These are phyloP conservation scores for Cladorrhinum samala DNA, from an alignment of 495 filamentous ascomycete genomes.

Conservation along the genomic window DNA sequence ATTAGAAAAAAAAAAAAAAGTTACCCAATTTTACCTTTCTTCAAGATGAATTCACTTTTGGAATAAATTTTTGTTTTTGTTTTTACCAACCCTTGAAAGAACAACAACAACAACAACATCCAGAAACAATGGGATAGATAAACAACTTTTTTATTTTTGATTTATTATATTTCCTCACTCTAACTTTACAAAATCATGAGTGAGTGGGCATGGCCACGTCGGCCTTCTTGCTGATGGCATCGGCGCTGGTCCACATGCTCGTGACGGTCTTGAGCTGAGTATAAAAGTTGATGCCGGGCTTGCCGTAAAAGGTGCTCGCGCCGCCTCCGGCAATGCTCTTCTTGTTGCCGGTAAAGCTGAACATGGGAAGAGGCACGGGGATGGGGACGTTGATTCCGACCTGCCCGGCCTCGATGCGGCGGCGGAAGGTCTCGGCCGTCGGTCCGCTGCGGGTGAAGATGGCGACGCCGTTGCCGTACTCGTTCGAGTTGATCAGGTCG, in stretches of 20 bases:
- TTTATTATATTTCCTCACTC: too few species aligned
- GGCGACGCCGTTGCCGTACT: conserved; percentile 61
- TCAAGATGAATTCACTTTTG: too few species aligned
- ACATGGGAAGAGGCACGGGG: conserved; percentile 86
- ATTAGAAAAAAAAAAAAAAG: too few species aligned
- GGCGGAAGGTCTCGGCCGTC: conserved; percentile 55
- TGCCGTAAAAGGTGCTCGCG: conserved; percentile 91
- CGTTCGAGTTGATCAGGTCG: conserved; percentile 58
- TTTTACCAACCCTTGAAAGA: too few species aligned
- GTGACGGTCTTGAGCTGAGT: conserved; percentile 98
- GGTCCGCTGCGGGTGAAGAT: conserved; percentile 59
- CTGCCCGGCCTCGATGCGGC: conserved; percentile 68
- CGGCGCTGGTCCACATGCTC: conserved; percentile 79
- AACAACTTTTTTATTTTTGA: too few species aligned
- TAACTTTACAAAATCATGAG: too few species aligned
- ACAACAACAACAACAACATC: too few species aligned
- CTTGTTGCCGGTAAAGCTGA: conserved; percentile 98
- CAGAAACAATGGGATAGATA: too few species aligned
- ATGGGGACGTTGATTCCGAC: conserved; percentile 82
- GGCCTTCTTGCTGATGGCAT: conserved; percentile 74
- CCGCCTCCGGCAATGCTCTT: conserved; percentile 90
- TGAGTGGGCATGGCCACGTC: conserved; percentile 94
- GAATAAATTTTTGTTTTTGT: too few species aligned
- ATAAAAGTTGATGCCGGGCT: conserved; percentile 86
- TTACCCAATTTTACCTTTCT: too few species aligned